A percentile compares a stretch with the other conserved stretches of the same genome.
Conservation (phyloP, 1,139 yeast genomes). For the Suhomyces panamericanus region DNA sequence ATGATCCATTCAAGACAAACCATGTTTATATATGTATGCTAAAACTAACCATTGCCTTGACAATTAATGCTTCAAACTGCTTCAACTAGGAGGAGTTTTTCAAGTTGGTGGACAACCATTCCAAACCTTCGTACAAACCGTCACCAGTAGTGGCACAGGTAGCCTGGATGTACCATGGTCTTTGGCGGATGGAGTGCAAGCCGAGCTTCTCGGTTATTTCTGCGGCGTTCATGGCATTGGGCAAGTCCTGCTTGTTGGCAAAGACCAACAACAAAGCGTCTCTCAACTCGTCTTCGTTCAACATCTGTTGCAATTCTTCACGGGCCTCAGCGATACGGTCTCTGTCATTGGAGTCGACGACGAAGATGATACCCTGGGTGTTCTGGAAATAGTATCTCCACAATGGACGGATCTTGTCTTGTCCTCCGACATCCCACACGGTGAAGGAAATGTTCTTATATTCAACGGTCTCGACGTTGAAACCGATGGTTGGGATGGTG, state of each 20-base stretch:
- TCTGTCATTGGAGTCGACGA: conserved; percentile 90
- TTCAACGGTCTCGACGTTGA: conserved; percentile 93
- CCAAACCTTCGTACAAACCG: conserved; percentile 87
- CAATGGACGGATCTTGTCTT: conserved; percentile 90
- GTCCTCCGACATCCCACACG: conserved; percentile 98
- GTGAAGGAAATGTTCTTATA: conserved; percentile 93
- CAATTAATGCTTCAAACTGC: conserved; percentile 8
- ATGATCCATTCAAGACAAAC: conserved; percentile 10
- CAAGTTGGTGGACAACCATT: conserved; percentile 85
- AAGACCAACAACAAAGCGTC: conserved; percentile 86
- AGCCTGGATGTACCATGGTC: conserved; percentile 90
- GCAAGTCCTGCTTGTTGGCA: conserved; percentile 92
- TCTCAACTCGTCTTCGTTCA: conserved; percentile 90
- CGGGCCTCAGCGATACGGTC: conserved; percentile 92
- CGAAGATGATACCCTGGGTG: conserved; percentile 92
- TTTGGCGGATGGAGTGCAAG: conserved; percentile 78
- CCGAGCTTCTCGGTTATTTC: conserved; percentile 86
- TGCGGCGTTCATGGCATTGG: conserved; percentile 89
- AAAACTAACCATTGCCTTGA: conserved; percentile 12
- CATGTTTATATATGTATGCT: conserved; percentile 13
- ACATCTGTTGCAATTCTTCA: conserved; percentile 91
- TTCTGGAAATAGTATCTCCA: conserved; percentile 96
- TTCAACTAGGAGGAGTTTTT: conserved; percentile 51
- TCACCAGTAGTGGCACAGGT: conserved; percentile 91
- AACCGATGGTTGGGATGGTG: conserved; percentile 91